A percentile compares a stretch with the other conserved stretches of the same genome.
phyloP scores from a whole-genome alignment of 164 flowering plant genomes.

The Vitis amurensis region DNA sequence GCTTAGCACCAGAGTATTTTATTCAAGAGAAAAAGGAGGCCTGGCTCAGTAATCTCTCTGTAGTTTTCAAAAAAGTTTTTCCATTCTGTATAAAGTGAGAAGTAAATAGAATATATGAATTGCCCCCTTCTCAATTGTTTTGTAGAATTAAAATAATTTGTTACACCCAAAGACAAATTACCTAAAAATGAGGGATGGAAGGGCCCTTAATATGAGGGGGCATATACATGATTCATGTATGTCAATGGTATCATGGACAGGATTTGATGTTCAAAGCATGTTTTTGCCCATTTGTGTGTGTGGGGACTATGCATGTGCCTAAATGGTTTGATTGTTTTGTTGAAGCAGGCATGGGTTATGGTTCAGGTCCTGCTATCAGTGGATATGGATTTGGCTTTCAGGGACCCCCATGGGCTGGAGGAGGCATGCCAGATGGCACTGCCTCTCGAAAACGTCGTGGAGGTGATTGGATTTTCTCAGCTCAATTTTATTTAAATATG shows the following conservation, averaged over 20 bases:
- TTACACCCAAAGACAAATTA: too few relatives aligned
- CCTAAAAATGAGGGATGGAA: neutral
- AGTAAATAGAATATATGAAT: too few relatives aligned
- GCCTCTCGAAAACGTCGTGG: slow-evolving; percentile 54
- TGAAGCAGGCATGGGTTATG: slow-evolving; percentile 37
- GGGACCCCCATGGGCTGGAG: slow-evolving; percentile 37
- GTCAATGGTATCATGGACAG: neutral
- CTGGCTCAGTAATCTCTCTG: too few relatives aligned
- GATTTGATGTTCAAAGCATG: neutral
- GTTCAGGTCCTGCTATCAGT: slow-evolving; percentile 31
- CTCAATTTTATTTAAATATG: neutral
- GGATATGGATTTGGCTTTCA: slow-evolving; percentile 44
- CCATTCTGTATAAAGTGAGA: too few relatives aligned
- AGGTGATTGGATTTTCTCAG: slow-evolving; percentile 25
- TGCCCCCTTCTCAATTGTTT: too few relatives aligned
- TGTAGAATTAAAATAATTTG: too few relatives aligned
- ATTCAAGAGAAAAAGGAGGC: too few relatives aligned
- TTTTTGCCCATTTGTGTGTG: slow-evolving; percentile 2
- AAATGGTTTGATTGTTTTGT: slow-evolving; percentile 6
- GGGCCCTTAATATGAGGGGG: neutral
- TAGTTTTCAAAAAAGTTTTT: too few relatives aligned
- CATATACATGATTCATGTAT: neutral
- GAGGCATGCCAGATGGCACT: slow-evolving; percentile 34
- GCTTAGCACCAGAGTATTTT: too few relatives aligned
- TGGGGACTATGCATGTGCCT: neutral